These are phyloP conservation scores for Sugiyamaella novakii DNA, from an alignment of 1,139 yeast species.

Conservation along the genomic window DNA sequence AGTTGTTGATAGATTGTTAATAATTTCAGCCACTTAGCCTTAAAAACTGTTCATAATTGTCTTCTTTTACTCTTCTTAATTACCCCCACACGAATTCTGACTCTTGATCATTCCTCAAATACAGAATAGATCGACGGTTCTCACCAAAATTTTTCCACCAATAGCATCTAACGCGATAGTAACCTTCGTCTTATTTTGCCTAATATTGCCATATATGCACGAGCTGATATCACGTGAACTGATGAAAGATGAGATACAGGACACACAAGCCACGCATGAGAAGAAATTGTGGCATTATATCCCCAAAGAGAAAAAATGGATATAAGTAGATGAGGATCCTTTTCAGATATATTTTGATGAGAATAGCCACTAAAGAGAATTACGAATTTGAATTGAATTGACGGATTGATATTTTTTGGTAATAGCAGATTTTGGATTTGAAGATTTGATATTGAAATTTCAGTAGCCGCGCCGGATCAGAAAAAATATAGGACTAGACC, in stretches of 20 bases:
- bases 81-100: slow-evolving; percentile 1
- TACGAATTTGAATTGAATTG: background rate
- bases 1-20: too few species aligned
- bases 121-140: slow-evolving; percentile 4
- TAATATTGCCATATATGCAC: background rate
- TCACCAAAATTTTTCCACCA: slow-evolving; percentile 1
- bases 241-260: slow-evolving; percentile 13
- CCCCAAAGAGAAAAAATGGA: slow-evolving; percentile 1
- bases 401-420: slow-evolving; percentile 1
- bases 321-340: slow-evolving; percentile 12
- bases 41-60: too few species aligned
- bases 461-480: slow-evolving; percentile 12
- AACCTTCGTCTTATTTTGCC: background rate
- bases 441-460: too few species aligned
- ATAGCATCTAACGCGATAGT: slow-evolving; percentile 4
- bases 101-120: slow-evolving; percentile 2
- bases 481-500: background rate
- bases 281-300: slow-evolving; percentile 12
- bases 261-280: slow-evolving; percentile 19
- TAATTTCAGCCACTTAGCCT: too few species aligned
- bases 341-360: too few species aligned
- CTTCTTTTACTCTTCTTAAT: background rate
- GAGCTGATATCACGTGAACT: slow-evolving; percentile 12
- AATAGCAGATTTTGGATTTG: too few species aligned
- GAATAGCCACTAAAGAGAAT: background rate